Percentiles rank a stretch among this genome's conserved stretches.
phyloP scores from a whole-genome alignment of 768 basidiomycete species.

The Grammothele lineata region DNA sequence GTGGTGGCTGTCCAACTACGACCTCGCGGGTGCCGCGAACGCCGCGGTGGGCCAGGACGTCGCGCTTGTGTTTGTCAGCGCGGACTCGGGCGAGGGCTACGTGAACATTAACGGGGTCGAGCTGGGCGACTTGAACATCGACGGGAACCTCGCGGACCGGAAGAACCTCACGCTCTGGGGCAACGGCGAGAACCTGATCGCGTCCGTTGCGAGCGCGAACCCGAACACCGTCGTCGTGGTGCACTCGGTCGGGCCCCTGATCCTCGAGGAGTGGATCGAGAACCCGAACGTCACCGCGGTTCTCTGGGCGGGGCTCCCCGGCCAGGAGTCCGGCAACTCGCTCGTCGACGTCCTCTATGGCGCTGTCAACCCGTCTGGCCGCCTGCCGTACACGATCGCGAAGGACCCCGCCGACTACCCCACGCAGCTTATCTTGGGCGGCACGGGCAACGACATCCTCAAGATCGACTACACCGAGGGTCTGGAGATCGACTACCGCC shows the following conservation, averaged over 20 bases:
- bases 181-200: slow-evolving; percentile 66
- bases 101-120: too few relatives aligned
- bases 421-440: slow-evolving; percentile 27
- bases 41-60: slow-evolving; percentile 53
- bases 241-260: slow-evolving; percentile 41
- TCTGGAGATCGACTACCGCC: slow-evolving; percentile 32
- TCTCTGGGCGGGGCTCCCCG: slow-evolving; percentile 38
- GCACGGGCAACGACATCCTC: slow-evolving; percentile 20
- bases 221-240: slow-evolving; percentile 71
- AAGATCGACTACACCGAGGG: slow-evolving; percentile 37
- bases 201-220: slow-evolving; percentile 60
- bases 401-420: slow-evolving; percentile 41
- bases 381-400: slow-evolving; percentile 51
- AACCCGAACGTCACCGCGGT: slow-evolving; percentile 48
- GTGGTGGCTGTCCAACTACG: slow-evolving; percentile 24
- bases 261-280: slow-evolving; percentile 42
- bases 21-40: slow-evolving; percentile 17
- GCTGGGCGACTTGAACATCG: too few relatives aligned
- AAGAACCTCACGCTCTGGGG: slow-evolving; percentile 75
- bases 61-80: slow-evolving; percentile 70
- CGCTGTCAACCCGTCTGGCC: slow-evolving; percentile 43
- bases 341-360: slow-evolving; percentile 51
- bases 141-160: slow-evolving; percentile 74
- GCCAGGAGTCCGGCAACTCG: slow-evolving; percentile 48
- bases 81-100: slow-evolving; percentile 83